Evolutionary conservation across 352 stramenopile species (phyloP), one percentile per base, ranked within the genome.

Genomic region (Globisporangium spinosum): DNA sequence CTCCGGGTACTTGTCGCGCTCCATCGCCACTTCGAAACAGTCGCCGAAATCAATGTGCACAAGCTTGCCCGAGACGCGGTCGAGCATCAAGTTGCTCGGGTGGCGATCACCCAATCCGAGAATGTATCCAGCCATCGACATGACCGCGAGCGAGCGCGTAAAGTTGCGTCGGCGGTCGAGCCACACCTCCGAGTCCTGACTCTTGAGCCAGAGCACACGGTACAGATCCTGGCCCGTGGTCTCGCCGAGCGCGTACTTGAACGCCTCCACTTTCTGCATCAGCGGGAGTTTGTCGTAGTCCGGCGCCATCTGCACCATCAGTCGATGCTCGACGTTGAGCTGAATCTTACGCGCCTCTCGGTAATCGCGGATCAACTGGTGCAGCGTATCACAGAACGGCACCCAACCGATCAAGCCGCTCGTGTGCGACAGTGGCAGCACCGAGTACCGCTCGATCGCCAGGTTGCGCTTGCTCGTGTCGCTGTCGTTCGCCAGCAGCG

Each of bases 71-170:
- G 96, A 99, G n/a, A 98, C 80, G 70, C 98, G 90, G 78, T 99
- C 97, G 0, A 99, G 79, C 98, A 99, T 99, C 23, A 99, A 82
- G 83, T 99, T 99, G 49, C 91, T 98, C 54, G 98, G 98, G 84
- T 99, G 98, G 3, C 98, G 88, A 87, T 99, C 98, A 15, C 98
- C 98, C 62, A 99, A 86, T 51, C 98, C 98, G 45, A 99, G 80
- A 70, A 99, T 99, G 73, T 99, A 99, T 10, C 98, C 98, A 27
- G 99, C 98, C 94, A 99, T 99, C 54, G 92, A 99, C 98, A 99
- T 99, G 17, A 99, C 97, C 1, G 98, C 98, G n/a, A 99, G 80
- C 62, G 95, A 98, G 0, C 97, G 89, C 23, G 98, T 99, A 69
- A 98, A 99, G 73, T 98, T 99, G 40, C 96, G 98, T 15, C 98